Evolutionary conservation across 2,329 filamentous ascomycete genomes (phyloP), one percentile per base, ranked within the genome.

Genomic region (Aureobasidium sp.): DNA sequence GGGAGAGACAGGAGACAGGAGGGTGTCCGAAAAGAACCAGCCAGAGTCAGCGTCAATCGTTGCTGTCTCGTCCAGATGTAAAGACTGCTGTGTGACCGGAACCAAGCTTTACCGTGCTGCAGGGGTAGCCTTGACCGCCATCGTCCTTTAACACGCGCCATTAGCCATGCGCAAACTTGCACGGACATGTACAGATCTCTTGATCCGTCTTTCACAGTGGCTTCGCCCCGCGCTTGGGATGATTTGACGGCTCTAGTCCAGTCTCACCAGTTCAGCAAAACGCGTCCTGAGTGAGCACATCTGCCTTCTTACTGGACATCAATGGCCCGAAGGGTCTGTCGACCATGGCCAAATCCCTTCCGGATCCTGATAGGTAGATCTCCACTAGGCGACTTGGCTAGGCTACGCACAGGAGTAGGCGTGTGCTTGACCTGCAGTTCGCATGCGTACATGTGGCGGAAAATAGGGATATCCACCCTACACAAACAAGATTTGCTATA

Each of bases 181-280:
- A 47, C 54, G 54, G 54, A 27, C 42, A 31, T 58, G 15, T 47
- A 31, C 42, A 42, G 7, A 37, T 24, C 37, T 47, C 40, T 47
- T 27, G 31, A 27, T 58, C 42, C 40, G 31, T 35, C 29, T n/a
- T 47, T 47, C 19, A 11, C 6, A 58, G 27, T 58, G 42, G 29
- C 27, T 47, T 58, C 9, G 56, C 56, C 15, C 22, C 44, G 56
- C 56, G 56, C 56, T 59, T 59, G 33, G 44, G 17, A 58, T 29
- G n/a, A 47, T 47, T 47, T 58, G 29, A 47, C 31, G 14, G 54
- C 42, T 37, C 22, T 59, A 59, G 56, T 49, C 22, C 56, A 59
- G 56, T 59, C 56, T 59, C 56, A 59, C 56, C 56, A 59, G 33
- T 59, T 15, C 44, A 49, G 48, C 47, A 24, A 48, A 44, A 53